Evolutionary conservation across 306 rosid species (phyloP).

Genomic region (Astragalus glycyphyllos): DNA sequence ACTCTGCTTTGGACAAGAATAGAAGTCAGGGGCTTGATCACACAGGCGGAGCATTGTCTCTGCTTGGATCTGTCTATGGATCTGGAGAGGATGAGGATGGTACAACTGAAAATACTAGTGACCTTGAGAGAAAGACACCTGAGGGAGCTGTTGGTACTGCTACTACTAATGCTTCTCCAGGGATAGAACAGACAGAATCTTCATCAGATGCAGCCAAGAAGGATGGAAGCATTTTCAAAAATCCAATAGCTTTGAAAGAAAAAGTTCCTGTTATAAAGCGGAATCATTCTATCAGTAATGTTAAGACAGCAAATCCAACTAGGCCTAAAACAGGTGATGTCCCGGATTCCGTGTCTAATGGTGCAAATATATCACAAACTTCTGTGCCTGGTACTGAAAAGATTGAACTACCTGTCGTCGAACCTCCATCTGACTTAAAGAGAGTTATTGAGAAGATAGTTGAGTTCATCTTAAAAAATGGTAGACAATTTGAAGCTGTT

Average conservation of each 20-base stretch:
- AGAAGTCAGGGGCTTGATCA: slow-evolving; percentile 52
- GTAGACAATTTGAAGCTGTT: slow-evolving; percentile 75
- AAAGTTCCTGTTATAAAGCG: slow-evolving; percentile 66
- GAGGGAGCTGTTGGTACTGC: slow-evolving; percentile 48
- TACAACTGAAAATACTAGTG: slow-evolving; percentile 48
- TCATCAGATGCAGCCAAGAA: slow-evolving; percentile 50
- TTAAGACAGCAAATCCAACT: slow-evolving; percentile 50
- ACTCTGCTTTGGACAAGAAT: slow-evolving; percentile 53
- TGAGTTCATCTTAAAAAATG: slow-evolving; percentile 79
- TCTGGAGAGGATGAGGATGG: slow-evolving; percentile 85
- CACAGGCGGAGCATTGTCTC: slow-evolving; percentile 79
- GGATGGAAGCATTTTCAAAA: slow-evolving; percentile 51
- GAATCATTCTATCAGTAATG: slow-evolving; percentile 56
- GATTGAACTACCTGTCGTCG: slow-evolving; percentile 68
- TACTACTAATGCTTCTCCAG: slow-evolving; percentile 45
- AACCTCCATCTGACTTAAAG: slow-evolving; percentile 77
- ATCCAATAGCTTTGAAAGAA: slow-evolving; percentile 55
- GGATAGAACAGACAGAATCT: slow-evolving; percentile 50
- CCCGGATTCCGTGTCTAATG: slow-evolving; percentile 39
- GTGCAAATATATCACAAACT: slow-evolving; percentile 46
- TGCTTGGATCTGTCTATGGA: slow-evolving; percentile 89
- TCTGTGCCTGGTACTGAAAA: slow-evolving; percentile 48
- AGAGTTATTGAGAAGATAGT: slow-evolving; percentile 80
- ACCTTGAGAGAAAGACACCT: slow-evolving; percentile 32
- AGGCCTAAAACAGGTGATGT: slow-evolving; percentile 52